Evolutionary conservation across 495 filamentous ascomycete species (phyloP).

Genomic region (Penicillium psychrofluorescens): DNA sequence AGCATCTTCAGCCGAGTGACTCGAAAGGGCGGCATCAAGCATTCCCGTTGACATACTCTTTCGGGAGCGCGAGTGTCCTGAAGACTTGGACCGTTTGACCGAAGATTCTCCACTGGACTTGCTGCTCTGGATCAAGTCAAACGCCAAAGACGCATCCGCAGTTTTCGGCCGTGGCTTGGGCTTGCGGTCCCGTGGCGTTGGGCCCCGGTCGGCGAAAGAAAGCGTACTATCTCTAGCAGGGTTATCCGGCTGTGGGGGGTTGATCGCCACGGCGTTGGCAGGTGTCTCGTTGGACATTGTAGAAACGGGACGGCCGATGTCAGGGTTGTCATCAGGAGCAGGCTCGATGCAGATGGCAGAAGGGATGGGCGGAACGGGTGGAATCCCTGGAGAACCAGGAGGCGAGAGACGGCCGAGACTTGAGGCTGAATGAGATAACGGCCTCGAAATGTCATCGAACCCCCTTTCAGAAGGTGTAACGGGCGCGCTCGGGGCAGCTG

Average conservation of each 20-base stretch:
- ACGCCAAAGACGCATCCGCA: slow-evolving; percentile 43
- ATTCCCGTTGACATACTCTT: slow-evolving; percentile 28
- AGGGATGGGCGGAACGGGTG: slow-evolving; percentile 17
- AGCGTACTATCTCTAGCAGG: slow-evolving; percentile 42
- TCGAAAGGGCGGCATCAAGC: slow-evolving; percentile 18
- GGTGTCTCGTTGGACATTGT: slow-evolving; percentile 68
- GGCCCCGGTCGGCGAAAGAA: slow-evolving; percentile 21
- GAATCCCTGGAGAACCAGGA: slow-evolving; percentile 25
- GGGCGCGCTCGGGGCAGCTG: slow-evolving; percentile 58
- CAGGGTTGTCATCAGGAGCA: slow-evolving; percentile 52
- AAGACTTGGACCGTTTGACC: slow-evolving; percentile 30
- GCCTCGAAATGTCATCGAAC: slow-evolving; percentile 21
- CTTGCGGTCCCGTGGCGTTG: slow-evolving; percentile 47
- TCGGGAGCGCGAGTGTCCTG: slow-evolving; percentile 27
- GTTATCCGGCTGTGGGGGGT: slow-evolving; percentile 24
- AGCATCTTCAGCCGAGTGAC: slow-evolving; percentile 13
- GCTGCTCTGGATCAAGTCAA: slow-evolving; percentile 15
- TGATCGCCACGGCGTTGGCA: slow-evolving; percentile 53
- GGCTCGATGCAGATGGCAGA: slow-evolving; percentile 15
- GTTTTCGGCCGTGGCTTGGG: slow-evolving; percentile 39
- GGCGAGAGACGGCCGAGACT: slow-evolving; percentile 23
- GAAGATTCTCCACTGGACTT: slow-evolving; percentile 8
- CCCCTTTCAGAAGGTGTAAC: no score
- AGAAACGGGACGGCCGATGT: slow-evolving; percentile 62
- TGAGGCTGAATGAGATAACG: slow-evolving; percentile 30